Conservation (phyloP, 2,329 filamentous ascomycete genomes). For the Phyllosticta citriasiana region DNA sequence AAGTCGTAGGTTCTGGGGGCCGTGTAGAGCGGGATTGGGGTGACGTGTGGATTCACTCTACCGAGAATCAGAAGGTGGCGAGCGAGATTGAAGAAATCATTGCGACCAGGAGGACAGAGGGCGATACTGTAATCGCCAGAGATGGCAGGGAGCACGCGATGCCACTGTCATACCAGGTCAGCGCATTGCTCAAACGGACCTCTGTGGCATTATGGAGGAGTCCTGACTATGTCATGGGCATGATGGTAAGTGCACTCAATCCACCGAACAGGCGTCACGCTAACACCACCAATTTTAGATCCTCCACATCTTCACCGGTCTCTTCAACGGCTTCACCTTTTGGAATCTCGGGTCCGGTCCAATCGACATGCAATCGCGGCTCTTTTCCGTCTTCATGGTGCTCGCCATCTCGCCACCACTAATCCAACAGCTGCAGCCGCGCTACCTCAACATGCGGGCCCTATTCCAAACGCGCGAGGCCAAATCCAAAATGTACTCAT, state of each 20-base stretch:
- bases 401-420: constrained; percentile 64
- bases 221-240: constrained; percentile 56
- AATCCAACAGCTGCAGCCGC: constrained; percentile 68
- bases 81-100: constrained; percentile 34
- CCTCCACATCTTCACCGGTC: constrained; percentile 41
- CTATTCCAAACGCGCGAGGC: constrained; percentile 64
- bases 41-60: constrained; percentile 33
- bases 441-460: constrained; percentile 54
- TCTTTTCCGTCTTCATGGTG: constrained; percentile 70
- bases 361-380: constrained; percentile 44
- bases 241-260: constrained; percentile 28
- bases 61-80: constrained; percentile 28
- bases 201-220: constrained; percentile 56
- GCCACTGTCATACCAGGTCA: constrained; percentile 31
- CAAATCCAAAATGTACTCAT: constrained; percentile 71
- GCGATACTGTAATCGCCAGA: constrained; percentile 24
- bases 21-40: constrained; percentile 38
- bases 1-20: constrained; percentile 34
- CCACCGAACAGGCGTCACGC: neutral
- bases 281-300: constrained; percentile 14
- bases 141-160: constrained; percentile 37
- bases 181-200: constrained; percentile 36
- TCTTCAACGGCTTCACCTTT: constrained; percentile 42
- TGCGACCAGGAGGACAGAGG: constrained; percentile 21
- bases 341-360: constrained; percentile 35